phyloP scores from a whole-genome alignment of 768 basidiomycete species.

The Rhizopogon rudus region DNA sequence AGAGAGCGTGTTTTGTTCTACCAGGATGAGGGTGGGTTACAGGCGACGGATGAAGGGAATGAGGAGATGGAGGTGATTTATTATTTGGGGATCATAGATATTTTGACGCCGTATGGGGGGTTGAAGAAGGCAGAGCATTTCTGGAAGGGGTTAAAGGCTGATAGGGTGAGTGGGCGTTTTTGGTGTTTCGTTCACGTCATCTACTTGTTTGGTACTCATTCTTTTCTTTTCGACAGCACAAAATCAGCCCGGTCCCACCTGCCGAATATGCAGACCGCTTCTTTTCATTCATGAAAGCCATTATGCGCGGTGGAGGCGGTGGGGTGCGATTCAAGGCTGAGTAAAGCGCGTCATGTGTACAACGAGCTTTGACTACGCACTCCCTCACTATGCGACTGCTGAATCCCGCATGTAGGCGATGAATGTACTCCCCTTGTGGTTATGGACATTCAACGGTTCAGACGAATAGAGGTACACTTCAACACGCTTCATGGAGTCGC shows the following conservation, averaged over 20 bases:
- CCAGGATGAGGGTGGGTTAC: constrained; percentile 91
- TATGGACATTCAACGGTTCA: neutral
- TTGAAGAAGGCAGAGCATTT: constrained; percentile 82
- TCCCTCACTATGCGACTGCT: neutral
- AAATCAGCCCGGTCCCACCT: constrained; percentile 91
- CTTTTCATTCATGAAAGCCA: constrained; percentile 78
- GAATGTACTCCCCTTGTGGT: neutral
- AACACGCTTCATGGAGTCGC: no score
- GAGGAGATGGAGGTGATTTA: constrained; percentile 72
- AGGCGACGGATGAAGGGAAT: constrained; percentile 87
- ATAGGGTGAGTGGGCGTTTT: constrained; percentile 63
- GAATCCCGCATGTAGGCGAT: neutral
- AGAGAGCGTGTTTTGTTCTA: constrained; percentile 84
- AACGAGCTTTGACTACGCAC: no score
- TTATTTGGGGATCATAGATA: constrained; percentile 96
- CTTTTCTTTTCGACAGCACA: constrained; percentile 53
- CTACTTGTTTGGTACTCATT: neutral
- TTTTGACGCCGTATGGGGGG: constrained; percentile 80
- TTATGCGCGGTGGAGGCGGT: constrained; percentile 79
- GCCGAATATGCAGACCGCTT: constrained; percentile 86
- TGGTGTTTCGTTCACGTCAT: neutral
- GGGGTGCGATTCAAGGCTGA: constrained; percentile 46
- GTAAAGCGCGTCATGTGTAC: constrained; percentile 10
- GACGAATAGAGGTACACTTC: neutral
- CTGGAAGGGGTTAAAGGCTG: constrained; percentile 87